These are phyloP conservation scores for Zarea fungicola DNA, from an alignment of 2,329 filamentous ascomycete species.

Conservation along the genomic window DNA sequence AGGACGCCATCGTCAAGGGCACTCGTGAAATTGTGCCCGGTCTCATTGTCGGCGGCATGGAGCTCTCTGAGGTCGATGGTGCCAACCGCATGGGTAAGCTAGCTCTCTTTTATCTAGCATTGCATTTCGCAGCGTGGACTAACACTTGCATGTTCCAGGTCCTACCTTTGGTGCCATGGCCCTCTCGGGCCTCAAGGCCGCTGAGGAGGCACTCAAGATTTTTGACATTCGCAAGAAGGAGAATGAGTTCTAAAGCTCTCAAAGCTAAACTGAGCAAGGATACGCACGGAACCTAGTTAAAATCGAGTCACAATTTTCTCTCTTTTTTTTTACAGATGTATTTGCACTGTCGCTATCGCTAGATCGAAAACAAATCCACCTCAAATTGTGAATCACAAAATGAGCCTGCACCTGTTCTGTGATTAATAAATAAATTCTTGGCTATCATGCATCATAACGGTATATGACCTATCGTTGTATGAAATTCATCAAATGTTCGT, in stretches of 20 bases:
- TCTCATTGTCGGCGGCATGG: slow-evolving; percentile 92
- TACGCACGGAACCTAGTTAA: not conserved
- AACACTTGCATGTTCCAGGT: slow-evolving; percentile 25
- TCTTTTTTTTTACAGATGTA: not conserved
- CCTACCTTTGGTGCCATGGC: slow-evolving; percentile 89
- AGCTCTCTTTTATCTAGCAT: not conserved
- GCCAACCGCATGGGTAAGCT: slow-evolving; percentile 77
- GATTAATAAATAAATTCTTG: not conserved
- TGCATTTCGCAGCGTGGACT: slow-evolving; percentile 42
- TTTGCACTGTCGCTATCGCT: slow-evolving; percentile 6
- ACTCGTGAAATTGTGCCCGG: slow-evolving; percentile 85
- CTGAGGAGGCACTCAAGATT: slow-evolving; percentile 75
- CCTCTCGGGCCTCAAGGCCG: slow-evolving; percentile 81
- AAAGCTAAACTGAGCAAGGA: not conserved
- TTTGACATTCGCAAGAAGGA: slow-evolving; percentile 74
- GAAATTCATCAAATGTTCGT: not conserved
- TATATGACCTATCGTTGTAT: not conserved
- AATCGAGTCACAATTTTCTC: slow-evolving; percentile 1
- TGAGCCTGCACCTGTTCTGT: not conserved
- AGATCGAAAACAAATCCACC: not conserved
- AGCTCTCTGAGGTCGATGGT: slow-evolving; percentile 83
- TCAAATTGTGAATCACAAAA: slow-evolving; percentile 1
- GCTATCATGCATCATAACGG: not conserved
- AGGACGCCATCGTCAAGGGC: slow-evolving; percentile 90
- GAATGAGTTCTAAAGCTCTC: slow-evolving; percentile 54